phyloP scores from a whole-genome alignment of 192 early-diverging fungal species.

The Coemansia sp. region DNA sequence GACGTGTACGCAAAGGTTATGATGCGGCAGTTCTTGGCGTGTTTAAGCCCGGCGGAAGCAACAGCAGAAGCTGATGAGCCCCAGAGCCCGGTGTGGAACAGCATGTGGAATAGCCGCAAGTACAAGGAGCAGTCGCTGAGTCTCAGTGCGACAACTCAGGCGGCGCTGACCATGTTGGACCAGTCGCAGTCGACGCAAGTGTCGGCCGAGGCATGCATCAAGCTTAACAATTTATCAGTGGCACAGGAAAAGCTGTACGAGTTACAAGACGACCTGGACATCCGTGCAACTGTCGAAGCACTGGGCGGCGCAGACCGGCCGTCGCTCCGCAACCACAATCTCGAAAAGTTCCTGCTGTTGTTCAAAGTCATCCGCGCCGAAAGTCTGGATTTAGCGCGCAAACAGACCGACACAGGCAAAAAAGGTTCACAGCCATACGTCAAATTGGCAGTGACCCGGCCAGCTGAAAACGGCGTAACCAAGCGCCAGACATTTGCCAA shows the following conservation, averaged over 20 bases:
- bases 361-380: slow-evolving; percentile 70
- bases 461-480: slow-evolving; percentile 41
- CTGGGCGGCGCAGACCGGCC: slow-evolving; percentile 45
- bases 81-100: slow-evolving; percentile 32
- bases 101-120: slow-evolving; percentile 49
- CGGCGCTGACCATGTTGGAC: slow-evolving; percentile 39
- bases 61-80: not conserved
- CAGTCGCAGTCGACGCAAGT: slow-evolving; percentile 34
- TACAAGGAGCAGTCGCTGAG: slow-evolving; percentile 48
- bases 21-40: slow-evolving; percentile 43
- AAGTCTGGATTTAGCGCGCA: slow-evolving; percentile 61
- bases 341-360: slow-evolving; percentile 56
- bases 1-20: slow-evolving; percentile 47
- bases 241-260: slow-evolving; percentile 43
- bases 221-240: slow-evolving; percentile 50
- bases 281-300: slow-evolving; percentile 29
- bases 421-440: slow-evolving; percentile 59
- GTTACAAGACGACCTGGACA: slow-evolving; percentile 43
- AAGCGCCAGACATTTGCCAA: slow-evolving; percentile 61
- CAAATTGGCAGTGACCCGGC: slow-evolving; percentile 53
- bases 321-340: slow-evolving; percentile 17
- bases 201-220: slow-evolving; percentile 41
- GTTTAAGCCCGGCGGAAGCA: slow-evolving; percentile 13
- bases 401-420: slow-evolving; percentile 46
- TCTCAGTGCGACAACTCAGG: slow-evolving; percentile 32